Base-by-base conservation (phyloP, 352 stramenopile species). In the Plasmopara muralis region DNA sequence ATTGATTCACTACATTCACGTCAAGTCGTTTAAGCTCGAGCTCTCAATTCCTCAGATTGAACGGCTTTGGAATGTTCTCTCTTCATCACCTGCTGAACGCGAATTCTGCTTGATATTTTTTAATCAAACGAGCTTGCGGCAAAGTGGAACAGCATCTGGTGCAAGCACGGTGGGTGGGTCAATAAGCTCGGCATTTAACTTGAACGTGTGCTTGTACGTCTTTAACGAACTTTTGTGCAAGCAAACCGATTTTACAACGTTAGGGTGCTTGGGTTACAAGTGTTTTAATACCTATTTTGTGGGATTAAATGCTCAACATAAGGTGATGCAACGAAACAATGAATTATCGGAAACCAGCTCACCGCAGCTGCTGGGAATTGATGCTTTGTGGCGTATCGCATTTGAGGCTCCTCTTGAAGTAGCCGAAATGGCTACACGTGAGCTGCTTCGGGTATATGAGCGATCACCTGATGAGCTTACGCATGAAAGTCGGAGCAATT, bases 221-320 rank as follows among this genome's bases (percentile, higher is more conserved):
- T 93, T 95, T 53, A 83, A 88, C 35, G 72, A 92, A 47, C 60
- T 93, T 8, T 52, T 93, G 45, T 93, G 85, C 55, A 62, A 80
- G 39, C 80, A 87, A 55, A 92, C 82, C 5, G 77, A 90, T 57
- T 89, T 89, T 18, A 50, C 59, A 42, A 82, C 73, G 5, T 65
- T 95, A 38, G 81, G 83, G 4, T 74, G 64, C 12, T 68, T 89
- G 49, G 84, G 84, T 1, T 95, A 93, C 57, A 83, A 86, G 46
- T 95, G 85, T 44, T 95, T 95, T 28, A 80, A 92, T 53, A 89
- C 81, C 10, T 95, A 89, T 38, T 95, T 95, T 53, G 70, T 89
- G 9, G 76, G 68, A 0, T 39, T 95, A 35, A 95, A 95, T 52
- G 62, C 73, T 13, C 68, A 80, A 16, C 71, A 70, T 6, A 78